Evolutionary conservation across 805 yeast genomes (phyloP).

Genomic region (Ogataea minuta): DNA sequence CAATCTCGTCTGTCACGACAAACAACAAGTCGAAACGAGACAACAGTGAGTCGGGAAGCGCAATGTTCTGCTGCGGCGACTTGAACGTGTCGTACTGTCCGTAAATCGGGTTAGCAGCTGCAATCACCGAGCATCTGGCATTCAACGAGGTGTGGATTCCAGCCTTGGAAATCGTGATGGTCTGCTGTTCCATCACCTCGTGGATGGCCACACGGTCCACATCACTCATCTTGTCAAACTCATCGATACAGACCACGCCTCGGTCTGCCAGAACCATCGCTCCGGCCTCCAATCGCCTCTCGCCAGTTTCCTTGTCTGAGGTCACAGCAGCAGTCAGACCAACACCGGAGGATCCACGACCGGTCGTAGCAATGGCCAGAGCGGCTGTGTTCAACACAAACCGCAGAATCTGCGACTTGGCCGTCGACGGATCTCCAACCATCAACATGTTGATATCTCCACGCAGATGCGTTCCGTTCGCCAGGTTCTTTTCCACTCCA

Average conservation of each 20-base stretch:
- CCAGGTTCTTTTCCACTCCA: conserved; percentile 90
- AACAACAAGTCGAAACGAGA: conserved; percentile 96
- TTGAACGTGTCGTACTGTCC: conserved; percentile 96
- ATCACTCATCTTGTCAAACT: conserved; percentile 97
- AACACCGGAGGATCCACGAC: conserved; percentile 99
- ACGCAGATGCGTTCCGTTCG: conserved; percentile 93
- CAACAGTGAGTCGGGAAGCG: conserved; percentile 90
- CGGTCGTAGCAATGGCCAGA: conserved; percentile 95
- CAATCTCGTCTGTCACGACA: conserved; percentile 93
- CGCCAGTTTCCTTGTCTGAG: conserved; percentile 94
- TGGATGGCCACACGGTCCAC: conserved; percentile 96
- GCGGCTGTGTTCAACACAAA: conserved; percentile 94
- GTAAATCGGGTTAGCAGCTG: conserved; percentile 96
- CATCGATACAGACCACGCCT: conserved; percentile 97
- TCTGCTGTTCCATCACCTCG: conserved; percentile 99
- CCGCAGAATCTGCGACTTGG: conserved; percentile 92
- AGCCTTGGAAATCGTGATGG: conserved; percentile 96
- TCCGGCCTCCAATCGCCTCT: conserved; percentile 95
- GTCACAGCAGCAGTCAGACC: conserved; percentile 99
- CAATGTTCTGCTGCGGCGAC: conserved; percentile 95
- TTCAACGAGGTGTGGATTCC: conserved; percentile 96
- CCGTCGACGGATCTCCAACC: conserved; percentile 99
- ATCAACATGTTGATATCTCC: conserved; percentile 94
- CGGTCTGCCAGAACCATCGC: conserved; percentile 98
- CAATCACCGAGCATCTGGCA: conserved; percentile 94